Conservation (phyloP, 768 basidiomycete species). For the Ramaria sp. region DNA sequence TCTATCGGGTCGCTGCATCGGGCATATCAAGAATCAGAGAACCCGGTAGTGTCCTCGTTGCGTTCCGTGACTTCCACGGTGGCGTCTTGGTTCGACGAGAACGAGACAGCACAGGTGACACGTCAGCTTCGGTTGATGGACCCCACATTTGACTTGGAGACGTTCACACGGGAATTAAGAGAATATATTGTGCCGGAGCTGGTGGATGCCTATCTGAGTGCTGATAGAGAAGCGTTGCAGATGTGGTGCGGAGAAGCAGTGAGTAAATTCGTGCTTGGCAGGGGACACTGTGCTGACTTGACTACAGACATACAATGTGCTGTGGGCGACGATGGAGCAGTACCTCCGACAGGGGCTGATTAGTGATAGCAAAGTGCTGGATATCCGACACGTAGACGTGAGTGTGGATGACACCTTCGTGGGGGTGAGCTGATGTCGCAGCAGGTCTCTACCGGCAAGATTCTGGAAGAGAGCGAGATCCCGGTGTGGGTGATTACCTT, state of each 20-base stretch:
- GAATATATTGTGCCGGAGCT: slow-evolving; percentile 98
- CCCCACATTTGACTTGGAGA: slow-evolving; percentile 75
- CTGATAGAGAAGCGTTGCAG: slow-evolving; percentile 75
- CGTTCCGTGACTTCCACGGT: slow-evolving; percentile 78
- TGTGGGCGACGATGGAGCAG: slow-evolving; percentile 96
- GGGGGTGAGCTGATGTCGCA: not conserved
- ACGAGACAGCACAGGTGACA: slow-evolving; percentile 93
- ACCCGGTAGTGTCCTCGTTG: slow-evolving; percentile 71
- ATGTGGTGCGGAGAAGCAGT: slow-evolving; percentile 96
- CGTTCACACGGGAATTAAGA: slow-evolving; percentile 79
- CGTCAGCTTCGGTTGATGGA: slow-evolving; percentile 82
- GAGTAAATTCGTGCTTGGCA: slow-evolving; percentile 22
- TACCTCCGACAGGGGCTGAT: slow-evolving; percentile 85
- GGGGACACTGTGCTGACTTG: not conserved
- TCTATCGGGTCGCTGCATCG: slow-evolving; percentile 47
- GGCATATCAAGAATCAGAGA: slow-evolving; percentile 86
- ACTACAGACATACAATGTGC: slow-evolving; percentile 84
- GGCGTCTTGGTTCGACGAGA: slow-evolving; percentile 92
- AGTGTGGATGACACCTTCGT: slow-evolving; percentile 19
- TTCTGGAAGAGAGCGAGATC: slow-evolving; percentile 74
- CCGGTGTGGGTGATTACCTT: slow-evolving; percentile 91
- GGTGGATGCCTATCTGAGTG: slow-evolving; percentile 89
- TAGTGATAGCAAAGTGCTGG: slow-evolving; percentile 88
- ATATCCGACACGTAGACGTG: slow-evolving; percentile 96
- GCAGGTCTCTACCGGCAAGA: slow-evolving; percentile 75